Percentiles rank a stretch among this genome's conserved stretches.
Conservation (phyloP, 2,329 filamentous ascomycete species). For the Pseudogymnoascus verrucosus region DNA sequence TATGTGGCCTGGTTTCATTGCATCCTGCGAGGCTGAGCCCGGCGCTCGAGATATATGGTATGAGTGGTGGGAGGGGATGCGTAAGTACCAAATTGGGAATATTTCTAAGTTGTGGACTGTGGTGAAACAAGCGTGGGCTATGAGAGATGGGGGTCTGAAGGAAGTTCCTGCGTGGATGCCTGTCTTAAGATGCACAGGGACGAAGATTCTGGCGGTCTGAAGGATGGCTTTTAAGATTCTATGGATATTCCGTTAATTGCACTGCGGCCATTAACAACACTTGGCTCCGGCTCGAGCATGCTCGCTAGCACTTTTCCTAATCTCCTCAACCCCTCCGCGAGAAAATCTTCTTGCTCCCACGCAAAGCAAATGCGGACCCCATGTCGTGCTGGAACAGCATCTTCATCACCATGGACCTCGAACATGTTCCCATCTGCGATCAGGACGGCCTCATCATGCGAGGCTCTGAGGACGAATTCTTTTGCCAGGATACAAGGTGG, state of each 20-base stretch:
- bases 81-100: background rate
- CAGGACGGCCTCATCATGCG: slow-evolving; percentile 55
- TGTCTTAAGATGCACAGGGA: background rate
- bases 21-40: background rate
- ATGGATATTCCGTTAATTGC: background rate
- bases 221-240: background rate
- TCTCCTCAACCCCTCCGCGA: slow-evolving; percentile 60
- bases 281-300: slow-evolving; percentile 21
- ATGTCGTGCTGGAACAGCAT: slow-evolving; percentile 45
- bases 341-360: slow-evolving; percentile 58
- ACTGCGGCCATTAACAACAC: background rate
- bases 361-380: slow-evolving; percentile 62
- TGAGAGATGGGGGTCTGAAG: background rate
- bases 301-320: slow-evolving; percentile 40
- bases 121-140: background rate
- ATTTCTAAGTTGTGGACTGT: background rate
- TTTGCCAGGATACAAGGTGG: slow-evolving; percentile 41
- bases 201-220: background rate
- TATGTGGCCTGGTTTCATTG: background rate
- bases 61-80: background rate
- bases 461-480: slow-evolving; percentile 33
- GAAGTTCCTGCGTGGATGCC: background rate
- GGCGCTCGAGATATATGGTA: background rate
- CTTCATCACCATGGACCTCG: slow-evolving; percentile 52
- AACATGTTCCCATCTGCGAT: slow-evolving; percentile 65